Evolutionary conservation across 1,284 basidiomycete species (phyloP).

Genomic region (Crucibulum cyathiforme): DNA sequence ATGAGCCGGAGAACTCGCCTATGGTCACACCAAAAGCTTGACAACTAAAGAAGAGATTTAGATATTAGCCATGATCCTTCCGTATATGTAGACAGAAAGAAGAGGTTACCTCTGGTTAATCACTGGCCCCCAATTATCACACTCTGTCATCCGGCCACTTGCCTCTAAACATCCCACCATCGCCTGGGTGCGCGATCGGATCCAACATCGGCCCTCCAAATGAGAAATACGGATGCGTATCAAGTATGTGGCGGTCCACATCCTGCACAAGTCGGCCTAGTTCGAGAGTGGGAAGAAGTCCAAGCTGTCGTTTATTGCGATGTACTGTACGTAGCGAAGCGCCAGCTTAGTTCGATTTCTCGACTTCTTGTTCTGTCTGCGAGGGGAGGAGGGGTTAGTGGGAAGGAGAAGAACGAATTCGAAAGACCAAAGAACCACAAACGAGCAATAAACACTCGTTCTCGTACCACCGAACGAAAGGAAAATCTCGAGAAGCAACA

Average conservation of each 20-base stretch:
- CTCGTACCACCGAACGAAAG: too few relatives aligned
- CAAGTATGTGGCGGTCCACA: conserved; percentile 80
- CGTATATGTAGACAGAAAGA: conserved; percentile 66
- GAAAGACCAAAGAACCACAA: too few relatives aligned
- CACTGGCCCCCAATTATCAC: conserved; percentile 59
- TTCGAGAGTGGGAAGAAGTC: conserved; percentile 38
- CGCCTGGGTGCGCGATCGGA: conserved; percentile 42
- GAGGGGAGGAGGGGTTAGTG: too few relatives aligned
- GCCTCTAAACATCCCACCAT: conserved; percentile 47
- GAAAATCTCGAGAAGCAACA: too few relatives aligned
- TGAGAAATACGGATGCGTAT: conserved; percentile 79
- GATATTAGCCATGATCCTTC: conserved; percentile 53
- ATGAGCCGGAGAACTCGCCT: too few relatives aligned
- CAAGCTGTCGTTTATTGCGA: conserved; percentile 79
- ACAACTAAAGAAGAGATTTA: too few relatives aligned
- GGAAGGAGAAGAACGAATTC: too few relatives aligned
- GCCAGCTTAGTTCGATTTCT: not conserved
- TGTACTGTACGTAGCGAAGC: conserved; percentile 42
- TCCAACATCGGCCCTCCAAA: conserved; percentile 55
- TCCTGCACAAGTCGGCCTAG: conserved; percentile 76
- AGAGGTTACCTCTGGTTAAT: conserved; percentile 49
- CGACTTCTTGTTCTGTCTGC: conserved; percentile 88
- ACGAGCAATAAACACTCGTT: too few relatives aligned
- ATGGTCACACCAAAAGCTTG: too few relatives aligned
- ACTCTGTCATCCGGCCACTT: conserved; percentile 61